Evolutionary conservation across 177 flowering plant genomes (phyloP).

Genomic region (Vitis hybrid): DNA sequence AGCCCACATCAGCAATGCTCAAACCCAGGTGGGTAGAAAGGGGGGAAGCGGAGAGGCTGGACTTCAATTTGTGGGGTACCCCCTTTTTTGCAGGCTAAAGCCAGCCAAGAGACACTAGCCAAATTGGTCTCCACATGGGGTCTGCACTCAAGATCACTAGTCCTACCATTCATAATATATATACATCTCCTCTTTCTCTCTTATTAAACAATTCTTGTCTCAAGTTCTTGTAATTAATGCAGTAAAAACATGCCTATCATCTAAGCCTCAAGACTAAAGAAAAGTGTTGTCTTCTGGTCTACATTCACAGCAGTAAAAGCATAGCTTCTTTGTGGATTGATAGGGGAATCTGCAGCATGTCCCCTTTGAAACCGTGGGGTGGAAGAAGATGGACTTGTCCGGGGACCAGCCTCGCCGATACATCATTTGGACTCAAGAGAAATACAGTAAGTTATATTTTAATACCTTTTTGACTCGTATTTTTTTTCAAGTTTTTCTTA

Average conservation of each 20-base stretch:
- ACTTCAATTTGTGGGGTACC: constrained; percentile 12
- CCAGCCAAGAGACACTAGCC: constrained; percentile 28
- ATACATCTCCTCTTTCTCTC: constrained; percentile 2
- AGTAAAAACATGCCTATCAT: no score
- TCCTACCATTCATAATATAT: constrained; percentile 20
- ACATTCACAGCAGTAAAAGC: constrained; percentile 6
- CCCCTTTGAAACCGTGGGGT: not conserved
- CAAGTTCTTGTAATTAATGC: no score
- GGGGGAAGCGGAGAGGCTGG: constrained; percentile 6
- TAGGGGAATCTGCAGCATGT: constrained; percentile 22
- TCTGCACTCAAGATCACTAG: constrained; percentile 15
- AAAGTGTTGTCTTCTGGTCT: constrained; percentile 8
- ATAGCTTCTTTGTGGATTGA: constrained; percentile 13
- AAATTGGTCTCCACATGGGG: constrained; percentile 53
- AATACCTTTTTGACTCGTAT: no score
- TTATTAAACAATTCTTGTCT: constrained; percentile 12
- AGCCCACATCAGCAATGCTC: constrained; percentile 10
- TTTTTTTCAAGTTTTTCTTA: no score
- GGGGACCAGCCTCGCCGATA: no score
- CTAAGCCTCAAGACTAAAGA: no score
- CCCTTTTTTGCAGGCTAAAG: constrained; percentile 5
- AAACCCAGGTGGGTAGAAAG: constrained; percentile 18
- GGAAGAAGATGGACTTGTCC: not conserved
- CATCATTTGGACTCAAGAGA: no score
- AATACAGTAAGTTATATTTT: no score